phyloP scores from a whole-genome alignment of 1,139 yeast genomes.

The Magnusiomyces sp. region DNA sequence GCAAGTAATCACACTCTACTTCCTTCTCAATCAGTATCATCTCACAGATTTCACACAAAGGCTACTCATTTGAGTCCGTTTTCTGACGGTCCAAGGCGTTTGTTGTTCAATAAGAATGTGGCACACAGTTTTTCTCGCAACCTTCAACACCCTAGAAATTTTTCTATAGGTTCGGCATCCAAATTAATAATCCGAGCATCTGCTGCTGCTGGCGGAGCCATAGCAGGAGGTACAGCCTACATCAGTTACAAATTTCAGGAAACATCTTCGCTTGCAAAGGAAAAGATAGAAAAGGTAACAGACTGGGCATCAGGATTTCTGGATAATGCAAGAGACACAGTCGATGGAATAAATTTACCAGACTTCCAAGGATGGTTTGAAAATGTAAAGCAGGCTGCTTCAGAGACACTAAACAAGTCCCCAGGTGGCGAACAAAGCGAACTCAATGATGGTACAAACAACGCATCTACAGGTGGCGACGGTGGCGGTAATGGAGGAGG shows the following conservation, averaged over 20 bases:
- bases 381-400: conserved; percentile 7
- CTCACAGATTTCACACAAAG: no score
- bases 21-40: no score
- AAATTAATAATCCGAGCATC: conserved; percentile 46
- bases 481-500: conserved; percentile 23
- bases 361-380: conserved; percentile 20
- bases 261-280: conserved; percentile 64
- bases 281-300: conserved; percentile 50
- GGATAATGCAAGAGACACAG: conserved; percentile 21
- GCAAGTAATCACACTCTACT: no score
- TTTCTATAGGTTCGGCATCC: conserved; percentile 39
- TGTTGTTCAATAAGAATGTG: no score
- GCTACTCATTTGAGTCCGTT: no score
- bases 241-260: conserved; percentile 87
- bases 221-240: conserved; percentile 92
- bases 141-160: neutral
- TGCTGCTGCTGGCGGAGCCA: conserved; percentile 78
- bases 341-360: conserved; percentile 22
- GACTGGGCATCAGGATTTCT: conserved; percentile 43
- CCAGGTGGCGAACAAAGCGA: conserved; percentile 9
- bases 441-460: conserved; percentile 12
- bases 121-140: no score
- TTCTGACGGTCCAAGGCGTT: no score
- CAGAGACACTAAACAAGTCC: conserved; percentile 9
- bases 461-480: conserved; percentile 9